Conservation (phyloP, 192 early-diverging fungal genomes). For the Coemansia sp. region DNA sequence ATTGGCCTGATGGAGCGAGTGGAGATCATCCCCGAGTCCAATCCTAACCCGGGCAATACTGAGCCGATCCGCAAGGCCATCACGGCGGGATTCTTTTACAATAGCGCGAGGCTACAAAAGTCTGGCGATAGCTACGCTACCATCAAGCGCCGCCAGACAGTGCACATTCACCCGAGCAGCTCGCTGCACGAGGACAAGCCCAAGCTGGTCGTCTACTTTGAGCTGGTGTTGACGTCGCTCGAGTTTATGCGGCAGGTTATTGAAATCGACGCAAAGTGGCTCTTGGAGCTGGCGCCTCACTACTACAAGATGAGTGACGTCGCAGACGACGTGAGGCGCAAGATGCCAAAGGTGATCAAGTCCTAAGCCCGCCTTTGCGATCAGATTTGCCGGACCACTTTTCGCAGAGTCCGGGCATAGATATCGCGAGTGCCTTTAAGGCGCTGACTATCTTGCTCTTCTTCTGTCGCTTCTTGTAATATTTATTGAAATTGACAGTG, state of each 20-base stretch:
- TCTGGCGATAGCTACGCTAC: constrained; percentile 94
- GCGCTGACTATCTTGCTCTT: not conserved
- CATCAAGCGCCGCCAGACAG: constrained; percentile 88
- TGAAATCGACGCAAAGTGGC: constrained; percentile 86
- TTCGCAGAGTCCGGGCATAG: not conserved
- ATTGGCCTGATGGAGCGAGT: constrained; percentile 89
- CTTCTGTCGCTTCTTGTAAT: not conserved
- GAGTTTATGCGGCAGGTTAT: constrained; percentile 97
- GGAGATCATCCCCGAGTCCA: constrained; percentile 83
- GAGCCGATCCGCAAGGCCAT: constrained; percentile 91
- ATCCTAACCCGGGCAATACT: constrained; percentile 83
- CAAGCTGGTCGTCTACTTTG: constrained; percentile 89
- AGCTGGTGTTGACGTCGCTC: constrained; percentile 89
- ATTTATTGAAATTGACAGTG: not conserved
- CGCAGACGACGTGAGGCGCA: constrained; percentile 47
- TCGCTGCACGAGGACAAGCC: constrained; percentile 79
- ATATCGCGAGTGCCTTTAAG: too few relatives aligned
- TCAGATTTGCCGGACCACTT: too few relatives aligned
- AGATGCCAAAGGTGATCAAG: constrained; percentile 50
- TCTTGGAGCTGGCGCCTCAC: constrained; percentile 79
- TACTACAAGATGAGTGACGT: constrained; percentile 95
- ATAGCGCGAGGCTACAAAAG: constrained; percentile 80
- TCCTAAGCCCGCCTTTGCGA: not conserved
- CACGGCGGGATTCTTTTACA: constrained; percentile 95
- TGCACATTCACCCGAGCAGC: constrained; percentile 92